Conservation (phyloP, 1,284 basidiomycete genomes). For the Thelephora terrestris region DNA sequence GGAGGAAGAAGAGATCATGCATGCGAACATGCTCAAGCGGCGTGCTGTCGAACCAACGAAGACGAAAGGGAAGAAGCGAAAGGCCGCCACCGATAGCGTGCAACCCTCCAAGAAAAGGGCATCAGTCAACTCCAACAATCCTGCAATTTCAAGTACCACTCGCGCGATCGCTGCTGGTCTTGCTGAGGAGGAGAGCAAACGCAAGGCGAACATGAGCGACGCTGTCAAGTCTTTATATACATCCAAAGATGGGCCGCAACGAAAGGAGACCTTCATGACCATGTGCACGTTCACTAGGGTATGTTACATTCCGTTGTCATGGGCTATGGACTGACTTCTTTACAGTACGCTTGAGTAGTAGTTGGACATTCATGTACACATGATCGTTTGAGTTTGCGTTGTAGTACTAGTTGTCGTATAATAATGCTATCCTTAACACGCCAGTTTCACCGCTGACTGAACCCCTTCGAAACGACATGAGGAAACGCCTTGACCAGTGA, state of each 20-base stretch:
- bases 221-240: conserved; percentile 66
- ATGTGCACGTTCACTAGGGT: conserved; percentile 76
- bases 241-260: conserved; percentile 35
- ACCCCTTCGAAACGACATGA: too few relatives aligned
- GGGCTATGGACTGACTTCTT: too few relatives aligned
- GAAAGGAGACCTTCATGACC: conserved; percentile 76
- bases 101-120: conserved; percentile 36
- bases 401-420: too few relatives aligned
- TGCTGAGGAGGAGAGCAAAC: conserved; percentile 61
- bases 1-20: conserved; percentile 50
- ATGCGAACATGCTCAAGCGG: conserved; percentile 39
- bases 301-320: conserved; percentile 20
- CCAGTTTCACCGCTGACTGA: too few relatives aligned
- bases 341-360: too few relatives aligned
- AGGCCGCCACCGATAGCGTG: conserved; percentile 27
- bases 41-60: conserved; percentile 45
- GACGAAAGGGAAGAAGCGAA: conserved; percentile 60
- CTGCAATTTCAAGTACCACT: conserved; percentile 46
- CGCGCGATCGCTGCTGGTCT: conserved; percentile 53
- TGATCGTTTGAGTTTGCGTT: too few relatives aligned
- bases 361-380: too few relatives aligned
- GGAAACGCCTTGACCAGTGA: too few relatives aligned
- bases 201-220: conserved; percentile 66
- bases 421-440: too few relatives aligned
- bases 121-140: conserved; percentile 32